Conservation (phyloP, 306 rosid genomes). For the Lablab purpureus region DNA sequence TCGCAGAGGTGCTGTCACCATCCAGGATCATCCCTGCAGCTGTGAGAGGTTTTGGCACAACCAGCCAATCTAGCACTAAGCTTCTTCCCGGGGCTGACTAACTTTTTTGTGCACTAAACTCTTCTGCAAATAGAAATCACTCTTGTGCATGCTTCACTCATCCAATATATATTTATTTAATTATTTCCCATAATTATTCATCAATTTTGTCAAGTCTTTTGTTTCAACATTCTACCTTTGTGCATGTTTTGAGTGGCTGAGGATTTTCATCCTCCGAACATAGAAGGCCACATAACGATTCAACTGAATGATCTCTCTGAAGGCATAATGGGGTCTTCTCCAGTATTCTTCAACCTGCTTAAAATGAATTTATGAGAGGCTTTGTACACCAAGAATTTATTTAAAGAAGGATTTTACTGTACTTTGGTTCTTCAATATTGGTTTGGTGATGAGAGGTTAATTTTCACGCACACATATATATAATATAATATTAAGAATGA, state of each 20-base stretch:
- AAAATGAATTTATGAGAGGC: background rate
- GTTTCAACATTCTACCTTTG: background rate
- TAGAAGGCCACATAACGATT: no score
- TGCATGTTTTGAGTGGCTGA: background rate
- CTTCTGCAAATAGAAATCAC: constrained; percentile 25
- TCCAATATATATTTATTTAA: constrained; percentile 10
- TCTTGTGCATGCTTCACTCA: constrained; percentile 43
- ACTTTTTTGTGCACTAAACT: constrained; percentile 5
- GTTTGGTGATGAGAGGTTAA: no score
- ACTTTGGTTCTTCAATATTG: no score
- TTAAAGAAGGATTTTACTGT: no score
- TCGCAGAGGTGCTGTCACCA: constrained; percentile 86
- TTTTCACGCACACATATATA: no score
- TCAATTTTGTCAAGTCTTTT: constrained; percentile 16
- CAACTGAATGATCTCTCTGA: no score
- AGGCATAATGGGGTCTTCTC: no score
- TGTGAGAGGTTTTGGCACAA: constrained; percentile 69
- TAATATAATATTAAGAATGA: no score
- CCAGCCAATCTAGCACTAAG: constrained; percentile 59
- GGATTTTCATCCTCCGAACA: no score
- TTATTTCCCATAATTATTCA: constrained; percentile 30
- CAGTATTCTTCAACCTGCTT: no score
- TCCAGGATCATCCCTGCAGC: constrained; percentile 75
- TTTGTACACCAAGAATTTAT: no score
- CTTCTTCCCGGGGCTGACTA: constrained; percentile 80